Evolutionary conservation across 768 basidiomycete genomes (phyloP).

Genomic region (Lactifluus pinguis): DNA sequence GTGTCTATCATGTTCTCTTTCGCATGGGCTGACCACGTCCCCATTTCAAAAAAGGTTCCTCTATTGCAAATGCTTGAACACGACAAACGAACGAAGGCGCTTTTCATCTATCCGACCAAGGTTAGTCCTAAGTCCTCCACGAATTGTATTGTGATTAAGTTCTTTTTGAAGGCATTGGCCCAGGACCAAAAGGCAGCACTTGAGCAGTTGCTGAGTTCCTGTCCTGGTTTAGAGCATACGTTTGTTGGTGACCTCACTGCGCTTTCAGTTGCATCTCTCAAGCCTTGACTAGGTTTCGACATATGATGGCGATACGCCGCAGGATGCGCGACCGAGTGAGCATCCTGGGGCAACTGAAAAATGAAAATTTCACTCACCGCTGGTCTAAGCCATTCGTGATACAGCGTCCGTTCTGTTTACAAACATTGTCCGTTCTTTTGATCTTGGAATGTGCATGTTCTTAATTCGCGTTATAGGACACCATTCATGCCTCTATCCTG

Average conservation of each 20-base stretch:
- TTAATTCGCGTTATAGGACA: conserved; percentile 45
- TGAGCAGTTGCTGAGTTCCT: conserved; percentile 52
- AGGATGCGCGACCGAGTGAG: conserved; percentile 53
- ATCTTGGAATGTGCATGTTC: neutral
- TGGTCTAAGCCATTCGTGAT: conserved; percentile 51
- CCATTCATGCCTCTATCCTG: conserved; percentile 74
- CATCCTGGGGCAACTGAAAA: neutral
- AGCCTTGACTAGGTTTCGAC: conserved; percentile 45
- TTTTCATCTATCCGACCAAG: conserved; percentile 89
- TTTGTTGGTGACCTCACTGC: conserved; percentile 30
- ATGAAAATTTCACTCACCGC: neutral
- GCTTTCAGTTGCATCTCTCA: neutral
- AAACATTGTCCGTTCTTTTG: conserved; percentile 53
- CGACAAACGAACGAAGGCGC: conserved; percentile 52
- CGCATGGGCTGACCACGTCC: neutral
- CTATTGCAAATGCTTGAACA: conserved; percentile 56
- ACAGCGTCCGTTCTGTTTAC: conserved; percentile 77
- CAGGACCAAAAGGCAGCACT: conserved; percentile 77
- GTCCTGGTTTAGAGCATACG: conserved; percentile 53
- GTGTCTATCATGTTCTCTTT: neutral
- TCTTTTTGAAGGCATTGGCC: conserved; percentile 58
- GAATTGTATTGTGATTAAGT: neutral
- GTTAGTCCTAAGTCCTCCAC: conserved; percentile 26
- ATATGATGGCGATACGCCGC: conserved; percentile 84
- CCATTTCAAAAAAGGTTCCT: conserved; percentile 44